These are phyloP conservation scores for Zangia roseola DNA, from an alignment of 768 basidiomycete genomes.

Conservation along the genomic window DNA sequence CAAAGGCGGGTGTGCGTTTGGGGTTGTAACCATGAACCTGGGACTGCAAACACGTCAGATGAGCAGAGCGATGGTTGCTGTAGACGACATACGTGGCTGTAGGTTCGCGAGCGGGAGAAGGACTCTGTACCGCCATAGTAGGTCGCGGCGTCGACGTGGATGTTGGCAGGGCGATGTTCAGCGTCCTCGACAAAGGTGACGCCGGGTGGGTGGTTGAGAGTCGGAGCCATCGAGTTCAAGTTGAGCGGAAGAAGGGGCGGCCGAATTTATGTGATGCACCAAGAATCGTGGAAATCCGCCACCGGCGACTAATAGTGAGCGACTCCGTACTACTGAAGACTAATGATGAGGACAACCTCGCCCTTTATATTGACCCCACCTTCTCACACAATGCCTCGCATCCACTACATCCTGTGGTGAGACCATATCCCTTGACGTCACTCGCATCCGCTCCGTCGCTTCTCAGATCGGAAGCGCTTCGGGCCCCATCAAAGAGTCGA, in stretches of 20 bases:
- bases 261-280: too few species aligned
- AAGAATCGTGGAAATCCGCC: conserved; percentile 21
- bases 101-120: conserved; percentile 81
- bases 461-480: not conserved
- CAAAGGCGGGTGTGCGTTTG: conserved; percentile 67
- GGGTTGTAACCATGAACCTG: conserved; percentile 73
- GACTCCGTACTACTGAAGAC: too few species aligned
- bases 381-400: too few species aligned
- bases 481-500: too few species aligned
- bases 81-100: conserved; percentile 69
- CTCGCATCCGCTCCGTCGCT: not conserved
- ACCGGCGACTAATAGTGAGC: not conserved
- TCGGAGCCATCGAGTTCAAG: conserved; percentile 55
- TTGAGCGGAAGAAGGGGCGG: not conserved
- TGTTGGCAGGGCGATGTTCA: conserved; percentile 46
- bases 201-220: conserved; percentile 60
- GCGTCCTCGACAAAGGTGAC: conserved; percentile 68
- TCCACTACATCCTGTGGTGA: too few species aligned
- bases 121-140: conserved; percentile 84
- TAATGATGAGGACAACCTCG: too few species aligned
- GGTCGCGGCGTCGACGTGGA: conserved; percentile 67
- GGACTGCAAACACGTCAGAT: conserved; percentile 44
- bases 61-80: conserved; percentile 1
- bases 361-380: too few species aligned
- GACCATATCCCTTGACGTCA: conserved; percentile 12